Evolutionary conservation across 1,284 basidiomycete species (phyloP).

Genomic region (Kwoniella shivajii): DNA sequence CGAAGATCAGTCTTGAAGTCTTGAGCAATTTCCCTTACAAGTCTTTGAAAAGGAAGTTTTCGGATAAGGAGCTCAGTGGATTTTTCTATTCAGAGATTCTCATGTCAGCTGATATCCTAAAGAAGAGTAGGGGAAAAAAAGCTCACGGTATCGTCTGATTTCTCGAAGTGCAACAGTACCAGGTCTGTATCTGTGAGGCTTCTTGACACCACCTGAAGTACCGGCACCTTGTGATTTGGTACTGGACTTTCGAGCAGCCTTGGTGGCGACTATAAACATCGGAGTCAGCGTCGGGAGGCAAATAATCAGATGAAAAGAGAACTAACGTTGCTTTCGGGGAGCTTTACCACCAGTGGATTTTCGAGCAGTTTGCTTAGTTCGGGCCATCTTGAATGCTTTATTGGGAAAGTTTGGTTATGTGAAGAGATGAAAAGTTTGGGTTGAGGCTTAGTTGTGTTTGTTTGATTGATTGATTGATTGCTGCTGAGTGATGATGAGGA

Average conservation of each 20-base stretch:
- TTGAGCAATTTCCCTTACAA: constrained; percentile 71
- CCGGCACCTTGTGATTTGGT: constrained; percentile 75
- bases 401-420: constrained; percentile 60
- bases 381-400: constrained; percentile 56
- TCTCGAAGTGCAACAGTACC: constrained; percentile 97
- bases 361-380: constrained; percentile 64
- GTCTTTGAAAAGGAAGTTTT: constrained; percentile 89
- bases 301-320: neutral
- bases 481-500: constrained; percentile 6
- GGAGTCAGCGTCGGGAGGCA: constrained; percentile 5
- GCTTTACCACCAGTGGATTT: constrained; percentile 65
- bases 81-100: constrained; percentile 49
- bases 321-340: constrained; percentile 59
- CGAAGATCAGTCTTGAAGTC: constrained; percentile 73
- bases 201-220: constrained; percentile 96
- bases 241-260: constrained; percentile 70
- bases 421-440: constrained; percentile 67
- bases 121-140: neutral
- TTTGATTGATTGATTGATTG: neutral
- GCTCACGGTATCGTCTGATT: constrained; percentile 75
- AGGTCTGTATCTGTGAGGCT: constrained; percentile 93
- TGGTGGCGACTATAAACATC: constrained; percentile 64
- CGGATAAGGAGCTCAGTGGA: constrained; percentile 90
- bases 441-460: constrained; percentile 37
- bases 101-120: neutral